Percentiles rank a stretch among this genome's conserved stretches.
Evolutionary conservation across 2,329 filamentous ascomycete species (phyloP).

Genomic region (Ophiocordyceps polyrhachis-furcata): DNA sequence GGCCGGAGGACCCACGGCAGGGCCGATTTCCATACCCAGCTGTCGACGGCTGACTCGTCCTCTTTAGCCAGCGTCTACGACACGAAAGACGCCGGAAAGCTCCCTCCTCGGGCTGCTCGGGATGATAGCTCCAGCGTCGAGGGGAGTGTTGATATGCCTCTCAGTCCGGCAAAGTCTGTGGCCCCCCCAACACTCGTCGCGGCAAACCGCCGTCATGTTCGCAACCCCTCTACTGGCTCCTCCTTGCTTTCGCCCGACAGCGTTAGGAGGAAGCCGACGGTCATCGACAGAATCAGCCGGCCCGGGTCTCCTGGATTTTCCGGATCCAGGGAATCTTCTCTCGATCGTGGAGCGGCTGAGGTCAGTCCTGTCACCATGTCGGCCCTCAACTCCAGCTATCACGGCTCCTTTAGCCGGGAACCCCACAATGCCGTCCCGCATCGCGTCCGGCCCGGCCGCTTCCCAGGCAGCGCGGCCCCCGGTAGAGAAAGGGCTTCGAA

Average conservation of each 20-base stretch:
- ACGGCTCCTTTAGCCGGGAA: constrained; percentile 34
- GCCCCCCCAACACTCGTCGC: constrained; percentile 11
- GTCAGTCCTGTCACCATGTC: constrained; percentile 38
- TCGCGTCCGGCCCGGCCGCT: constrained; percentile 26
- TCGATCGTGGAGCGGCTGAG: constrained; percentile 37
- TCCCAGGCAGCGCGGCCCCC: constrained; percentile 32
- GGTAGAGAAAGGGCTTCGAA: constrained; percentile 36
- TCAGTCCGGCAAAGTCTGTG: constrained; percentile 22
- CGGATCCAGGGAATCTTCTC: constrained; percentile 38
- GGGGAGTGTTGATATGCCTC: constrained; percentile 22
- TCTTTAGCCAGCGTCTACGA: constrained; percentile 18
- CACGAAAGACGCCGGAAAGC: constrained; percentile 15
- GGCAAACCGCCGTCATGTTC: constrained; percentile 16
- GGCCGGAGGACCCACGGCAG: constrained; percentile 24
- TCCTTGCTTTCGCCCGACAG: constrained; percentile 19
- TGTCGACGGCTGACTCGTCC: constrained; percentile 16
- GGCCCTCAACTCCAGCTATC: constrained; percentile 37
- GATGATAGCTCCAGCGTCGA: constrained; percentile 28
- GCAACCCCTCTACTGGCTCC: constrained; percentile 15
- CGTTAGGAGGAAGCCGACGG: constrained; percentile 24
- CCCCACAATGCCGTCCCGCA: constrained; percentile 16
- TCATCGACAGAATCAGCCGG: constrained; percentile 36
- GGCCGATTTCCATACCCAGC: constrained; percentile 19
- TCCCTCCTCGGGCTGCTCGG: constrained; percentile 15
- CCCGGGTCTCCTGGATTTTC: constrained; percentile 22